These are phyloP conservation scores for Sanguinoderma infundibulare DNA, from an alignment of 1,284 basidiomycete species.

Conservation along the genomic window DNA sequence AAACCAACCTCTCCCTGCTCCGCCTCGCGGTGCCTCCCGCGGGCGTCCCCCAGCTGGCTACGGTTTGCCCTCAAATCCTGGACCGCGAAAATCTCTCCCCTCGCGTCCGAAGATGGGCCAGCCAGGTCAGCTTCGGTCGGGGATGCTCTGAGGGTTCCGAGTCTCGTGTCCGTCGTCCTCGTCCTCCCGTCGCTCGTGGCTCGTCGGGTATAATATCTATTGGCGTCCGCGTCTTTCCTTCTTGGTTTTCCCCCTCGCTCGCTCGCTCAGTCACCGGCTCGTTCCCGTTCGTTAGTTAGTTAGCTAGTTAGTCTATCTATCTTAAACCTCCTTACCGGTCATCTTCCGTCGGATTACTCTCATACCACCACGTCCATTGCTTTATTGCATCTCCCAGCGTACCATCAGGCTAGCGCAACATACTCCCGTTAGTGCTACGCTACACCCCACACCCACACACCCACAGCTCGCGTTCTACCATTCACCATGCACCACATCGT, in stretches of 20 bases:
- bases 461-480: background rate
- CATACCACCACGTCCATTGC: conserved; percentile 8
- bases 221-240: conserved; percentile 1
- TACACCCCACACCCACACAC: no score
- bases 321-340: conserved; percentile 13
- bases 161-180: background rate
- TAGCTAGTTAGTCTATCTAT: conserved; percentile 23
- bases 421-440: background rate
- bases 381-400: background rate
- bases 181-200: background rate
- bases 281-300: conserved; percentile 8
- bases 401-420: background rate
- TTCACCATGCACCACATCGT: background rate
- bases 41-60: conserved; percentile 15
- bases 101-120: conserved; percentile 19
- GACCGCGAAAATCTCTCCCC: conserved; percentile 15
- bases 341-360: conserved; percentile 20
- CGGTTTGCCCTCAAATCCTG: conserved; percentile 22
- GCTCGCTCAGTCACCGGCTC: conserved; percentile 15
- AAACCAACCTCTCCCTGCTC: conserved; percentile 13
- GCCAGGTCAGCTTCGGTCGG: conserved; percentile 26
- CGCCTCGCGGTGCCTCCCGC: conserved; percentile 17
- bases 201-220: conserved; percentile 7
- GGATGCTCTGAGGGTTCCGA: conserved; percentile 20
- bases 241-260: background rate